A percentile compares a stretch with the other conserved stretches of the same genome.
Conservation (phyloP, 2,329 filamentous ascomycete genomes). For the Epichloe festucae region DNA sequence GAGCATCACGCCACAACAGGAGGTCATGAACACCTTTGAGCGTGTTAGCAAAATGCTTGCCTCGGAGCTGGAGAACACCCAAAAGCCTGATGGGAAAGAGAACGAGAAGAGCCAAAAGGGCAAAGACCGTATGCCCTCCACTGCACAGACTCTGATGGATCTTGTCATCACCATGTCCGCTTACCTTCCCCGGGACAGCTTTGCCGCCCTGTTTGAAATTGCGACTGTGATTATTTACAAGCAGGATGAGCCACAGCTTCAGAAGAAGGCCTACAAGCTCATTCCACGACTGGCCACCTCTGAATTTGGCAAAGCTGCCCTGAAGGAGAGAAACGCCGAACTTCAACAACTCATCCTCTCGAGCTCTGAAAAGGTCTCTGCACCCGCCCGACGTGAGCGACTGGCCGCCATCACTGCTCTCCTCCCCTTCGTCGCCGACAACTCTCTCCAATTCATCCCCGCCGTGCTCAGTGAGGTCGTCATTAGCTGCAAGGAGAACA, state of each 20-base stretch:
- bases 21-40: slow-evolving; percentile 79
- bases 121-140: slow-evolving; percentile 71
- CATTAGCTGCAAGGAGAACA: slow-evolving; percentile 93
- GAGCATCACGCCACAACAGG: slow-evolving; percentile 66
- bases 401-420: slow-evolving; percentile 71
- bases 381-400: slow-evolving; percentile 75
- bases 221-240: slow-evolving; percentile 71
- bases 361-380: slow-evolving; percentile 72
- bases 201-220: slow-evolving; percentile 73
- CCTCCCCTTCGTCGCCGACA: slow-evolving; percentile 62
- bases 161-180: slow-evolving; percentile 91
- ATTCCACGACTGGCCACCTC: slow-evolving; percentile 83
- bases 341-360: slow-evolving; percentile 70
- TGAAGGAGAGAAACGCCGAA: slow-evolving; percentile 62
- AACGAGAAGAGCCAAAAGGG: slow-evolving; percentile 51
- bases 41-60: slow-evolving; percentile 79
- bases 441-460: slow-evolving; percentile 84
- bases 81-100: slow-evolving; percentile 45
- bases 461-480: slow-evolving; percentile 87
- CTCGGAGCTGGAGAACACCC: slow-evolving; percentile 44
- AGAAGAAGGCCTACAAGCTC: slow-evolving; percentile 98
- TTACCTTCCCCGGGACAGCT: slow-evolving; percentile 75
- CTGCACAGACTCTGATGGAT: slow-evolving; percentile 90
- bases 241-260: slow-evolving; percentile 75
- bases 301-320: slow-evolving; percentile 59